Base-by-base conservation (phyloP, 2,329 filamentous ascomycete species). In the Trichoderma oligosporum region DNA sequence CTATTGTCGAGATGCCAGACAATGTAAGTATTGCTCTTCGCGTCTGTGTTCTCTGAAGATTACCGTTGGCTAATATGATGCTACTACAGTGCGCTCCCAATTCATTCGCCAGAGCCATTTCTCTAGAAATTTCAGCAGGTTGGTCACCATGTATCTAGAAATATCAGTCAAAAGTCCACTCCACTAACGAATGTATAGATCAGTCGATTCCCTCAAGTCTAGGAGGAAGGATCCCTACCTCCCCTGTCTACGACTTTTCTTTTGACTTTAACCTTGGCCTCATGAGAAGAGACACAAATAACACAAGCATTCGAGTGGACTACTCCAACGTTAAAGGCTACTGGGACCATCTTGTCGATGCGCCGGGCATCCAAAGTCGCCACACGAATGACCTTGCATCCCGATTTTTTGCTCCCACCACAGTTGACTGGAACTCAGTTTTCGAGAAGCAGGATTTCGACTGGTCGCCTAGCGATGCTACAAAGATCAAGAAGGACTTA, bases 241-340 rank as follows among this genome's bases (percentile, higher is more conserved):
- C 51, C 14, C 16, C 24, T 31, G 51, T 55, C 9, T 55, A 55
- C 39, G 51, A 55, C 16, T 55, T 55, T 16, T 33, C 38, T 6
- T 55, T 55, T 22, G 51, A 55, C 38, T 45, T 29, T 11, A 45
- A 55, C 25, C 38, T 55, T 20, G 27, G 12, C 5, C 51, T 44
- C 11, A 20, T 44, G 36, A 4, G 51, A 18, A 39, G 39, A 25
- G 51, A 55, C 22, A 25, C 51, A 29, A 38, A 27, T 8, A 41
- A 33, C 12, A 29, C 39, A 4, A 29, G 9, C 22, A 20, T 55
- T 18, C 51, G 51, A 20, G 14, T 55, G 7, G 51, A 55, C n/a
- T 55, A 55, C 25, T 55, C 51, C 14, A 55, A 55, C 25, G 51
- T 55, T 5, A 12, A 12, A 31, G 51, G 51, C 8, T 55, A 55